Evolutionary conservation across 2,329 filamentous ascomycete species (phyloP).

Genomic region (Fusarium sp.): DNA sequence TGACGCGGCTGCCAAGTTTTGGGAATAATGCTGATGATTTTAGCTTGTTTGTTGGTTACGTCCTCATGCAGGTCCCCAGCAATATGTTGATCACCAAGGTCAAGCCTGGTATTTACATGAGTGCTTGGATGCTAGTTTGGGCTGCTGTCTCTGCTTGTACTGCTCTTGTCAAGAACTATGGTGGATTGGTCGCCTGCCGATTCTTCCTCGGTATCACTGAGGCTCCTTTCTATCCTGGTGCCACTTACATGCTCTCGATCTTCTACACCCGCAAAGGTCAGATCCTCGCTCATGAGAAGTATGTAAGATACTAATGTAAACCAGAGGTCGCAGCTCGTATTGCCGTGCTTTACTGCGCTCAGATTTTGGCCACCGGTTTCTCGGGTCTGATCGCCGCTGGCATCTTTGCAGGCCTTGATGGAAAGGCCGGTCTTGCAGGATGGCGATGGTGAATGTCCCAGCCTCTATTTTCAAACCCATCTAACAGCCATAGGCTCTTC

Average conservation of each 20-base stretch:
- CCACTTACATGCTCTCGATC: conserved; percentile 47
- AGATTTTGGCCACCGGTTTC: conserved; percentile 73
- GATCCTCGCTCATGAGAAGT: fast-evolving
- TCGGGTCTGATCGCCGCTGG: conserved; percentile 69
- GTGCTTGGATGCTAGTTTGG: conserved; percentile 53
- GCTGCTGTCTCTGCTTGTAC: conserved; percentile 50
- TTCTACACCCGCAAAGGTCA: conserved; percentile 46
- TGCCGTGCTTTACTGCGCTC: conserved; percentile 66
- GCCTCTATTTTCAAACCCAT: fast-evolving
- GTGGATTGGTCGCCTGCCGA: conserved; percentile 46
- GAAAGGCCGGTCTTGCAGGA: conserved; percentile 61
- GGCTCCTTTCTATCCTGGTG: conserved; percentile 52
- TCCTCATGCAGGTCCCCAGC: conserved; percentile 51
- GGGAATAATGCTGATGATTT: not conserved
- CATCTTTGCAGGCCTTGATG: conserved; percentile 57
- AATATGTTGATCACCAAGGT: conserved; percentile 55
- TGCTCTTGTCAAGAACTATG: conserved; percentile 47
- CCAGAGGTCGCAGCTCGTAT: conserved; percentile 69
- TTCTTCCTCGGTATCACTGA: conserved; percentile 53
- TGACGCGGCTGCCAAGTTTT: fast-evolving
- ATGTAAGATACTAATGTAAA: conserved; percentile 40
- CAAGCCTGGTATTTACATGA: conserved; percentile 53
- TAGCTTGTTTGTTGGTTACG: conserved; percentile 53
- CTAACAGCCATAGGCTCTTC: conserved; percentile 37
- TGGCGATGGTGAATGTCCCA: conserved; percentile 62